Base-by-base conservation (phyloP, 768 basidiomycete species). In the Auriculariales sp. region DNA sequence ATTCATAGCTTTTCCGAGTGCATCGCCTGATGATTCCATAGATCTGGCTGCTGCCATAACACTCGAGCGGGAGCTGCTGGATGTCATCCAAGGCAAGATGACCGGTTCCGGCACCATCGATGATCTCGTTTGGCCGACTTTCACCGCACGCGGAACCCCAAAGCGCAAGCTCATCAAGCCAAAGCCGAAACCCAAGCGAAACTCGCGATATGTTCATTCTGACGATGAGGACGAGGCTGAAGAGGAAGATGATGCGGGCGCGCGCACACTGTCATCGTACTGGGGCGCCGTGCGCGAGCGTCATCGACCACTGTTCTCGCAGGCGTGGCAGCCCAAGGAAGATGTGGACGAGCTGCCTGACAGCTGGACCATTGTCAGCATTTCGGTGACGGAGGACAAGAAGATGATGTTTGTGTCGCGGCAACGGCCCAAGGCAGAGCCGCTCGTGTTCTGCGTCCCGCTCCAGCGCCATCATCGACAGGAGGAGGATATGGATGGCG, bases 401-500 rank as follows among this genome's bases (percentile, higher is more conserved):
- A 81, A 76, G 54, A 83, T 85, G 5, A 71, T 98, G 60, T 82
- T 97, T 54, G 65, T 95, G 39, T 80, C 86, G 3, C 80, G 93
- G 14, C 82, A 90, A 56, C 74, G 82, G 22, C 70, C 75, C 2
- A 70, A 69, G 0, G 62, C 64, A 14, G 64, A 73, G 3, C 85
- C 91, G 0, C 67, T 97, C 24, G 70, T 97, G 11, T 91, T 98
- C 63, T 88, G 86, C 53, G 70, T 98, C 1, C 94, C 95, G 0
- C 69, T 98, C 22, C 67, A 72, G 55, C 64, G 72, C 6, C 84
- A 88, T 53, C 85, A 85, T 10, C 72, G 87, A 44, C 69, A 91
- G 34, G 93, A 85, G 33, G 68, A 78, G 17, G 80, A 78, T 17
- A 80, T 80, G 7, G 80, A 83, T 5, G 80, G 79, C 28, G 71